Evolutionary conservation across 192 early-diverging fungal species (phyloP).

Genomic region (Geranomyces variabilis): DNA sequence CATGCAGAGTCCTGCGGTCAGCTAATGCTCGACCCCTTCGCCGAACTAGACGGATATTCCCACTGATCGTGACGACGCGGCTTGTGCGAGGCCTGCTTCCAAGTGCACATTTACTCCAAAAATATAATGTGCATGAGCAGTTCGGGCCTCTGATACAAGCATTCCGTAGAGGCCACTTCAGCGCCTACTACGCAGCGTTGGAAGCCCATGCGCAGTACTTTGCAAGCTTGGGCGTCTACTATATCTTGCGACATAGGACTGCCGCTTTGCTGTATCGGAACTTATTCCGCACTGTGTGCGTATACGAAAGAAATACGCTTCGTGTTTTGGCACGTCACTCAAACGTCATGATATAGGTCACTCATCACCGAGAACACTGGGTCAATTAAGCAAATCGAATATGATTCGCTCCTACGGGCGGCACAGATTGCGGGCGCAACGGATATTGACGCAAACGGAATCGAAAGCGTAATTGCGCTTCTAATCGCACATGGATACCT

Average conservation of each 20-base stretch:
- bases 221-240: slow-evolving; percentile 7
- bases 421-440: slow-evolving; percentile 12
- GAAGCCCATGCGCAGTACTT: slow-evolving; percentile 14
- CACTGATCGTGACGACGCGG: slow-evolving; percentile 14
- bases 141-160: slow-evolving; percentile 27
- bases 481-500: slow-evolving; percentile 26
- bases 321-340: not conserved
- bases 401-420: slow-evolving; percentile 9
- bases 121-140: slow-evolving; percentile 11
- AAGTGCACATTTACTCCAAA: slow-evolving; percentile 12
- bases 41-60: slow-evolving; percentile 9
- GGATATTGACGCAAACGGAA: slow-evolving; percentile 3
- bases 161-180: slow-evolving; percentile 17
- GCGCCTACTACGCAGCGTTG: not conserved
- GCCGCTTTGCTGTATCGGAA: slow-evolving; percentile 21
- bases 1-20: too few species aligned
- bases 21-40: not conserved
- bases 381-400: slow-evolving; percentile 17
- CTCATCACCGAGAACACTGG: not conserved
- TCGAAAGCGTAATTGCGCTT: slow-evolving; percentile 23
- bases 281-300: slow-evolving; percentile 26
- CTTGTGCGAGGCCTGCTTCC: slow-evolving; percentile 25
- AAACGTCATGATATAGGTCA: not conserved
- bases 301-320: not conserved
- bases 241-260: slow-evolving; percentile 9